Conservation (phyloP, 31 red algal genomes). For the Odonthalia washingtoniensis region DNA sequence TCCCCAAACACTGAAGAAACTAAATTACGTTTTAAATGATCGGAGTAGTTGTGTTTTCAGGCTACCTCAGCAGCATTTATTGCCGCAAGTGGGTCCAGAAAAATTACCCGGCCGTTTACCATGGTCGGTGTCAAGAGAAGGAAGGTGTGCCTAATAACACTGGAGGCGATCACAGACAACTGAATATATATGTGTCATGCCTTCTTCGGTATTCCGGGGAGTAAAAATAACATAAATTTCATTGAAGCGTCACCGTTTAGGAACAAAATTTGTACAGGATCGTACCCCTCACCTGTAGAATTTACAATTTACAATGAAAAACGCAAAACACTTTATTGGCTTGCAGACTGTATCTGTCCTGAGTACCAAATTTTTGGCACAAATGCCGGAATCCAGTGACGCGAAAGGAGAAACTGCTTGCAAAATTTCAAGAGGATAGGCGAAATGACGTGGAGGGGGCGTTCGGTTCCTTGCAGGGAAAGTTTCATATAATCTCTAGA, state of each 20-base stretch:
- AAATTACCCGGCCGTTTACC: constrained; percentile 14
- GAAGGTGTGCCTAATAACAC: constrained; percentile 33
- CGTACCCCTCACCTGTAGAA: not conserved
- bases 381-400: not conserved
- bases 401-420: not conserved
- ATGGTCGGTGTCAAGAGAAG: constrained; percentile 38
- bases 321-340: constrained; percentile 24
- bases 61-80: constrained; percentile 16
- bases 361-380: constrained; percentile 17
- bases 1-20: not conserved
- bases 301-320: not conserved
- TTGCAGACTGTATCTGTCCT: constrained; percentile 25
- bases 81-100: constrained; percentile 18
- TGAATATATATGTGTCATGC: constrained; percentile 33
- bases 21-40: too few relatives aligned
- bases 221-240: constrained; percentile 41
- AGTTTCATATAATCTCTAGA: constrained; percentile 10
- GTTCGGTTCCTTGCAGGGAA: not conserved
- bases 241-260: not conserved
- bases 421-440: not conserved
- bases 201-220: constrained; percentile 42
- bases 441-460: constrained; percentile 29
- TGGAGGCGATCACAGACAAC: constrained; percentile 42
- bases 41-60: constrained; percentile 1
- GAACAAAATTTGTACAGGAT: not conserved